Base-by-base conservation (phyloP, 495 filamentous ascomycete genomes). In the Alectoria sarmentosa region DNA sequence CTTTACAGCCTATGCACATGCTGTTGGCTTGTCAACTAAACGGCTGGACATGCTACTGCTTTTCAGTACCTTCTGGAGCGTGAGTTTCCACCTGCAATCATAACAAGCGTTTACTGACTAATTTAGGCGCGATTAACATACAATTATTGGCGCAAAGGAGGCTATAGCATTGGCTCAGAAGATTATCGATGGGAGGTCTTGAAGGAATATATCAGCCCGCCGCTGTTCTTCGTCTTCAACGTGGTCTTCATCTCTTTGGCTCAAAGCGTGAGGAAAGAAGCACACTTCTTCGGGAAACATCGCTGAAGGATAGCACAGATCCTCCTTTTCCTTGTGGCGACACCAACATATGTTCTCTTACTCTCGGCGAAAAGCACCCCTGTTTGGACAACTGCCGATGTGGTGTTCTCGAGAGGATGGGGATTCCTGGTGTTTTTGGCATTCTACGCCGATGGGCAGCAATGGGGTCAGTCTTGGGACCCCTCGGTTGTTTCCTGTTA, bases 61-160 rank as follows among this genome's bases (percentile, higher is more conserved):
- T 8, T 86, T 91, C 68, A 88, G 85, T 64, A 72, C 79, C 3
- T 62, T 92, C 17, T 99, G 95, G 95, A 90, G 88, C 73, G 90
- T 93, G 81, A 76, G 90, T 73, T 6, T 34, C 6, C 28, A 6
- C 14, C 30, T 15, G 4, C 13, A 44, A 15, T 55, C 1, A 15
- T 14, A 26, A 34, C 8, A 58, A n/a, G 21, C 26, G 13, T 34
- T 7, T 57, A 58, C 66, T 71, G 44, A 73, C 44, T 46, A 28
- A 14, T 30, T 13, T 70, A 90, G 87, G 64, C 78, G 59, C 88
- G 95, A 46, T 78, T 99, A 71, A 96, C 94, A 4, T 97, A 82
- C 83, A 99, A 99, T 76, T 99, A 96, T 75, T 96, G 89, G 89
- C 88, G 95, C 59, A 95, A 90, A 75, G 95, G 95, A 26, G 95